Conservation (phyloP, 1,284 basidiomycete species). For the Gymnopus androsaceus region DNA sequence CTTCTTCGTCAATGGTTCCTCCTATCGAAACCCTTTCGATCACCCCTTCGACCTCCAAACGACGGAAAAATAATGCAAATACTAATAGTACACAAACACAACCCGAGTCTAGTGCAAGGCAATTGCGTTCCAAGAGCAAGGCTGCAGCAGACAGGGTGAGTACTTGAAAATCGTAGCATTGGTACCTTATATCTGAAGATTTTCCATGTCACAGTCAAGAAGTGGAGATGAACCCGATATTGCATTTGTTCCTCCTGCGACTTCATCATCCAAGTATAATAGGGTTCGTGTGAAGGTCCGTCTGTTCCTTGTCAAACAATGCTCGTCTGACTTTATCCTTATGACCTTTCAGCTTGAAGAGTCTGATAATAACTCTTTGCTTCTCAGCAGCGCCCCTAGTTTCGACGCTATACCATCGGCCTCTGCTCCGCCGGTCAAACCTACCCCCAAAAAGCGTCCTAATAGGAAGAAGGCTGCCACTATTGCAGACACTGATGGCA, state of each 20-base stretch:
- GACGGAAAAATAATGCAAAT: conserved; percentile 6
- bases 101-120: conserved; percentile 35
- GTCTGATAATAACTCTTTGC: conserved; percentile 6
- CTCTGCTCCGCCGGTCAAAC: conserved; percentile 8
- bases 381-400: background rate
- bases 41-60: conserved; percentile 1
- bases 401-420: background rate
- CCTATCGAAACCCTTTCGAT: conserved; percentile 2
- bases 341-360: conserved; percentile 10
- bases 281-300: conserved; percentile 16
- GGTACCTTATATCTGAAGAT: background rate
- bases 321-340: background rate
- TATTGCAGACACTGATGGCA: conserved; percentile 18
- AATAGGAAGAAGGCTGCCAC: conserved; percentile 3
- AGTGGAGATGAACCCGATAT: conserved; percentile 13
- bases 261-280: conserved; percentile 1
- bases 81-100: conserved; percentile 25
- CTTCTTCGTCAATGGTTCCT: background rate
- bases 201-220: conserved; percentile 2
- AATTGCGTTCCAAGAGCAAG: conserved; percentile 41
- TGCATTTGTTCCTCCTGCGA: conserved; percentile 6
- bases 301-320: background rate
- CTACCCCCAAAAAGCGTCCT: conserved; percentile 1
- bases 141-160: conserved; percentile 26
- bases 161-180: background rate